Base-by-base conservation (phyloP, 2,329 filamentous ascomycete species). In the Ophiognomonia clavigignenti-juglandacearum region DNA sequence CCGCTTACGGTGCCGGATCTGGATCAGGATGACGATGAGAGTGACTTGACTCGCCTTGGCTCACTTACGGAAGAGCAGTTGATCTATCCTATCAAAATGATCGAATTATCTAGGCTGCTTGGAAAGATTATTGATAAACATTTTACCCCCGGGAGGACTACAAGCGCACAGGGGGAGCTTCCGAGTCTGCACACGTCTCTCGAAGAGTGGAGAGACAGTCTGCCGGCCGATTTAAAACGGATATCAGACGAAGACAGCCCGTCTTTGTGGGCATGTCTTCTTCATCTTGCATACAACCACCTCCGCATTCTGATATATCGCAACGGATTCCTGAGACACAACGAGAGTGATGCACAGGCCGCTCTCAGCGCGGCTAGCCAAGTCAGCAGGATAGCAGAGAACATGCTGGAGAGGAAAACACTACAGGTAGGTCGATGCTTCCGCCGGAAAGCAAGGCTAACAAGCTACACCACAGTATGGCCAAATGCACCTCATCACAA, bases 401-500 rank as follows among this genome's bases (percentile, higher is more conserved):
- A 68, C 50, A 67, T 68, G 64, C 60, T 62, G 0, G 59, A 50
- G 18, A 40, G 34, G 22, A 50, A 46, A 43, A 50, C 43, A 11
- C 38, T 50, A n/a, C n/a, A n/a, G n/a, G n/a, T n/a, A n/a, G n/a
- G n/a, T n/a, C n/a, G n/a, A n/a, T n/a, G n/a, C n/a, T n/a, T n/a
- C n/a, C n/a, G n/a, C n/a, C n/a, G n/a, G n/a, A n/a, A n/a, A n/a
- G n/a, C n/a, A n/a, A n/a, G n/a, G n/a, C n/a, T n/a, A n/a, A n/a
- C n/a, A n/a, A n/a, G n/a, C n/a, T n/a, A n/a, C n/a, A n/a, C n/a
- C n/a, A 20, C 47, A 46, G 3, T 66, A 65, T 31, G 64, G 62
- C 0, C 65, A 68, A 29, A 66, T 68, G 64, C 65, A 68, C 47
- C 38, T 66, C 16, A 66, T 67, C 9, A 66, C 65, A 6, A 64